Conservation (phyloP, 2,329 filamentous ascomycete genomes). For the Pseudogymnoascus pannorum region DNA sequence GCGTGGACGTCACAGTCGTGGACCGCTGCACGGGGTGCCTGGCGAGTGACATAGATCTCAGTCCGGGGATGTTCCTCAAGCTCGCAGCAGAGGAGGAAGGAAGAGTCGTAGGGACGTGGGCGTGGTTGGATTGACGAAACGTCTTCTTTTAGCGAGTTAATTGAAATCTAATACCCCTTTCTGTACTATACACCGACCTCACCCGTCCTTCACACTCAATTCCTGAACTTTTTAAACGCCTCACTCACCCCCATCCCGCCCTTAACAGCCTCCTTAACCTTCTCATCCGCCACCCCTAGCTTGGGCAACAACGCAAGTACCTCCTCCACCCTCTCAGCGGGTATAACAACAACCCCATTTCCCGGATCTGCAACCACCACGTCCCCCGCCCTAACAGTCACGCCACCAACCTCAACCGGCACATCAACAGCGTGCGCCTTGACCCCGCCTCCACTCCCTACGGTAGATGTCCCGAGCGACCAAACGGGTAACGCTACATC, state of each 20-base stretch:
- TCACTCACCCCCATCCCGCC: constrained; percentile 56
- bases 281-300: constrained; percentile 43
- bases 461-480: constrained; percentile 48
- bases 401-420: constrained; percentile 37
- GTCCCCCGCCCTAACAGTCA: constrained; percentile 48
- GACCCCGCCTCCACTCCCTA: constrained; percentile 49
- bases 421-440: constrained; percentile 48
- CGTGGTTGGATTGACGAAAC: constrained; percentile 26
- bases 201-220: background rate
- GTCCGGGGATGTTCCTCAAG: constrained; percentile 34
- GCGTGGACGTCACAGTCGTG: constrained; percentile 55
- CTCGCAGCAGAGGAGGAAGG: constrained; percentile 39
- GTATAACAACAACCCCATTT: constrained; percentile 66
- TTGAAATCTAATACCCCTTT: background rate
- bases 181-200: background rate
- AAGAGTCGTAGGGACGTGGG: constrained; percentile 33
- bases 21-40: constrained; percentile 48
- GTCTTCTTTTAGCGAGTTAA: background rate
- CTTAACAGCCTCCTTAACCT: constrained; percentile 58
- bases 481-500: constrained; percentile 52
- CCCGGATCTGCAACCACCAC: constrained; percentile 61
- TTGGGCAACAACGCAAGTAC: constrained; percentile 49
- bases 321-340: constrained; percentile 48
- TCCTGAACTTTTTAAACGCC: constrained; percentile 49
- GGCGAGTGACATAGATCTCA: constrained; percentile 37